These are phyloP conservation scores for Diaporthe sp. DNA, from an alignment of 2,329 filamentous ascomycete species.

Conservation along the genomic window DNA sequence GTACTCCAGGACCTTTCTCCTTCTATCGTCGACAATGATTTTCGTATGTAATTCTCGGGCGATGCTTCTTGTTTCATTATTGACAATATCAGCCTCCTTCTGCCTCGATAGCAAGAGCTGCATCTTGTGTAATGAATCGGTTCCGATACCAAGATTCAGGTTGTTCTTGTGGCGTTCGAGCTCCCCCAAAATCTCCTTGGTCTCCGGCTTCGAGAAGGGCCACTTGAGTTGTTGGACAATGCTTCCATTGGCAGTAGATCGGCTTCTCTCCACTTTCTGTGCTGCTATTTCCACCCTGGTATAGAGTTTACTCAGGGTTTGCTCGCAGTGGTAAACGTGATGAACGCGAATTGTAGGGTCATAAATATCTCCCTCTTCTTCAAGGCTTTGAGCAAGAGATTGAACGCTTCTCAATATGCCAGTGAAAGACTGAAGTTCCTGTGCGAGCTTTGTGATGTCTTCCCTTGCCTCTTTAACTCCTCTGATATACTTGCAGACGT, in stretches of 20 bases:
- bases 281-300: background rate
- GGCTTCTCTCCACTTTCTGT: constrained; percentile 40
- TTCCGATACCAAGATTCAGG: background rate
- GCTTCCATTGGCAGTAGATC: constrained; percentile 40
- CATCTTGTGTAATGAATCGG: background rate
- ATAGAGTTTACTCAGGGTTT: background rate
- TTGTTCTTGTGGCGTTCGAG: constrained; percentile 41
- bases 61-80: background rate
- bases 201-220: constrained; percentile 42
- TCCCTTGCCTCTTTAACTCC: background rate
- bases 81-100: background rate
- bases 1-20: background rate
- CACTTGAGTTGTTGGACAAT: constrained; percentile 42
- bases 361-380: background rate
- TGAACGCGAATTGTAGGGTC: background rate
- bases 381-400: background rate
- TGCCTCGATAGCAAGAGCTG: background rate
- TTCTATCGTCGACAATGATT: background rate
- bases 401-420: background rate
- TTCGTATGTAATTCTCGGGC: background rate
- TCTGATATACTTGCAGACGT: background rate
- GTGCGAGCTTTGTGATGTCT: background rate
- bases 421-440: background rate
- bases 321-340: background rate
- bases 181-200: constrained; percentile 41